Base-by-base conservation (phyloP, 2,329 filamentous ascomycete species). In the Myriosclerotinia scirpicola region DNA sequence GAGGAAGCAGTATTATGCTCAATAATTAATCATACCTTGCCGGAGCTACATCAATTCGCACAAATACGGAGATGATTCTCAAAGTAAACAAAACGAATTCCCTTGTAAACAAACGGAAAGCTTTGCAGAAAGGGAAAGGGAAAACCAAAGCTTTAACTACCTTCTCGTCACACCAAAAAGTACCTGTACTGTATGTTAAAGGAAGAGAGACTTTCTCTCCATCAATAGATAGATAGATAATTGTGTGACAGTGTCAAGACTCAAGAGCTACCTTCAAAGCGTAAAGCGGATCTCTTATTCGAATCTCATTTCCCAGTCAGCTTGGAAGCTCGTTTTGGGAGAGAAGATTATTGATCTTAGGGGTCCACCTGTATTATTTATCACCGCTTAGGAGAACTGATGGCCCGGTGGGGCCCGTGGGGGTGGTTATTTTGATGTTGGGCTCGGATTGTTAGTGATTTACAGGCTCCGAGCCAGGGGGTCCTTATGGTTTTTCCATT, bases 1-100 rank as follows among this genome's bases (percentile, higher is more conserved):
- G 54, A 52, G 40, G 38, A 34, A 54, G 54, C 22, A 17, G 48
- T 48, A 34, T 40, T 38, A 42, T 62, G 40, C 60, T 72, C 67
- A 71, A 42, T 38, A 54, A 44, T 50, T 64, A 66, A 55, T 68
- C 64, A 71, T 69, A 64, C 34, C 54, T 44, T 53, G 40, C 38
- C 38, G 14, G 30, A 55, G 38, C 38, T 55, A 9, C 30, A 2
- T 54, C 20, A 55, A 42, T 38, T 55, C 38, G 17, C n/a, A 46
- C 17, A 34, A 50, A 60, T 4, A 38, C 20, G 6, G 4, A 60
- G 58, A 60, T 50, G 44, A 50, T 14, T 44, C 44, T 50, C 58
- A 36, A 50, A 50, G 44, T 50, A 50, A 60, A 60, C 44, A 60
- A 60, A 60, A 17, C 30, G 12, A 11, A 11, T 60, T 60, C 22